Base-by-base conservation (phyloP, 805 yeast species). In the Kluyveromyces wickerhamii region DNA sequence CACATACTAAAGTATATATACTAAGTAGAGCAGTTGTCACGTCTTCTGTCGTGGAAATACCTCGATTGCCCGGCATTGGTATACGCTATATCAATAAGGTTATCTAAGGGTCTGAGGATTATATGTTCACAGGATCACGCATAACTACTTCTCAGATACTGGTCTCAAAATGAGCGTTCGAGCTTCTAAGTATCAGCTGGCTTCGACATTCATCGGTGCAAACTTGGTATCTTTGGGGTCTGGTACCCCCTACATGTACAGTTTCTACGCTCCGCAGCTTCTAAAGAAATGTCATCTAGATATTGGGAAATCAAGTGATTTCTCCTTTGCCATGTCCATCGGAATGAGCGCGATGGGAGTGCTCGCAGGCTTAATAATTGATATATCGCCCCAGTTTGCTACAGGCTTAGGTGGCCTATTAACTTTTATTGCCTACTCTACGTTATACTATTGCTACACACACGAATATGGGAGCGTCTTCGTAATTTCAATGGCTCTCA, bases 181-280 rank as follows among this genome's bases (percentile, higher is more conserved):
- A n/a, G 29, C 29, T 26, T 30, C 33, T 3, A 30, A 13, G 17
- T 22, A 17, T 7, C 26, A 30, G 26, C 37, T 48, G 37, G 35
- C 36, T 7, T 36, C 27, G 28, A 45, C 48, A 20, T 52, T 58
- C 29, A 32, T 57, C 8, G 62, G 62, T 2, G 49, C 60, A 14
- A 53, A 52, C 29, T 48, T 78, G 12, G 77, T 77, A 7, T 70
- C 83, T 0, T 47, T 80, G 30, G 86, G 80, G 0, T 69, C 85
- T 3, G 89, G 92, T 2, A 80, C 87, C 2, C 82, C 85, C 0
- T 82, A 82, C 47, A 60, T 79, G 10, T 82, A 75, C 51, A 83
- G 88, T 1, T 72, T 75, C n/a, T 82, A 74, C 50, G 77, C 86
- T 1, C 88, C 89, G 2, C 87, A 81, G 50, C 59, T 82, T 42